These are phyloP conservation scores for Cercospora sp. DNA, from an alignment of 2,329 filamentous ascomycete genomes.

Conservation along the genomic window DNA sequence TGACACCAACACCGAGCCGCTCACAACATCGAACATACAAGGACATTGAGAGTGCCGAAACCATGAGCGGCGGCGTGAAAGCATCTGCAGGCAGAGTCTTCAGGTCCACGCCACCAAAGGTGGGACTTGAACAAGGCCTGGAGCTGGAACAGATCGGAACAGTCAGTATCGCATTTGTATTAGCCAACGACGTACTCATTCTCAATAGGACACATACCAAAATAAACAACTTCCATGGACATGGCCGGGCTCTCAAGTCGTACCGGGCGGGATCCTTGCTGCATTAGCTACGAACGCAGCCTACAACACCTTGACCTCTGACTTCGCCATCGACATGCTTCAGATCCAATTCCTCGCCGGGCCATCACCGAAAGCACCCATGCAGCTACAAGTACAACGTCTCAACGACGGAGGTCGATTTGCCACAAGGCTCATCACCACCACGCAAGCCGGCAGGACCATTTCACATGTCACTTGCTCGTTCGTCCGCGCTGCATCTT, in stretches of 20 bases:
- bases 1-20: neutral
- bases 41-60: neutral
- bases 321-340: constrained; percentile 22
- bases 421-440: constrained; percentile 15
- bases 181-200: neutral
- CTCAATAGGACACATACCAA: constrained; percentile 17
- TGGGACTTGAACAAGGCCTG: constrained; percentile 13
- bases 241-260: constrained; percentile 15
- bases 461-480: constrained; percentile 23
- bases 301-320: constrained; percentile 17
- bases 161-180: neutral
- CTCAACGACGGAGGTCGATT: constrained; percentile 22
- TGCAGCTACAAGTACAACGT: constrained; percentile 16
- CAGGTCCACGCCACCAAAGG: constrained; percentile 4
- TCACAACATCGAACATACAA: neutral
- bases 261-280: constrained; percentile 15
- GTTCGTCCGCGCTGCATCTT: constrained; percentile 20
- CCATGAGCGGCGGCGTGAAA: neutral
- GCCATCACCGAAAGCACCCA: neutral
- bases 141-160: constrained; percentile 5
- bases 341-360: constrained; percentile 12
- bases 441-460: constrained; percentile 12
- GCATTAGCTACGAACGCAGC: constrained; percentile 19
- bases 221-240: constrained; percentile 17
- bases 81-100: neutral